Conservation (phyloP, 2,329 filamentous ascomycete genomes). For the Paecilomyces sp. region DNA sequence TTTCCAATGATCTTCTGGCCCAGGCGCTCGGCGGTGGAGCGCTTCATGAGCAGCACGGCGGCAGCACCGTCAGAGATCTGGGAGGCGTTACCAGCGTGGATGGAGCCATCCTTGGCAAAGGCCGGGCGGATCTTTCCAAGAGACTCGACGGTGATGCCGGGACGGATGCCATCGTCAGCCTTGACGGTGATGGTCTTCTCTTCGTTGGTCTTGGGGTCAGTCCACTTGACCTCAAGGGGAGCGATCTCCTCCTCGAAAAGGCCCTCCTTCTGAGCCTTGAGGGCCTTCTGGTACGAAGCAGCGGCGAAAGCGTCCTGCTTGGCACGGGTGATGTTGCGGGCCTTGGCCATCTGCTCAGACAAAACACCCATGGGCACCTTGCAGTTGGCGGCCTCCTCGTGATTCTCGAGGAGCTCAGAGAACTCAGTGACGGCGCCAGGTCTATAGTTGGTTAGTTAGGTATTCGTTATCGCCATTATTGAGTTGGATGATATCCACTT, state of each 20-base stretch:
- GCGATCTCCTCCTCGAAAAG: conserved; percentile 89
- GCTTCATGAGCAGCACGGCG: conserved; percentile 92
- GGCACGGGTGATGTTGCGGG: conserved; percentile 62
- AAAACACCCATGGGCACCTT: conserved; percentile 95
- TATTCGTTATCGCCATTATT: not conserved
- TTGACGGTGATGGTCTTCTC: conserved; percentile 74
- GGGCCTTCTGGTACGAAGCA: conserved; percentile 83
- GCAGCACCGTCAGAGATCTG: conserved; percentile 96
- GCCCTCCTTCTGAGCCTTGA: conserved; percentile 76
- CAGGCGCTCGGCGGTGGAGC: conserved; percentile 78
- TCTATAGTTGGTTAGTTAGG: conserved; percentile 30
- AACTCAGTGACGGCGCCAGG: conserved; percentile 86
- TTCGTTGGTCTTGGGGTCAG: conserved; percentile 86
- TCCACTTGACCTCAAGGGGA: conserved; percentile 77
- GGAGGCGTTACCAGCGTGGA: conserved; percentile 92
- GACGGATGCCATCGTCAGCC: conserved; percentile 79
- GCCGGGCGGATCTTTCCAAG: conserved; percentile 86
- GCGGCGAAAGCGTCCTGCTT: conserved; percentile 91
- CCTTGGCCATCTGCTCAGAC: conserved; percentile 91
- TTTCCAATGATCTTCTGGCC: conserved; percentile 88
- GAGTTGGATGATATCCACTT: conserved; percentile 22
- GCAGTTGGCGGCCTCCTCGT: conserved; percentile 84
- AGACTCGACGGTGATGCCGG: conserved; percentile 78
- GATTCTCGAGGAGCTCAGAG: conserved; percentile 75
- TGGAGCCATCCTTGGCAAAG: conserved; percentile 84